phyloP scores from a whole-genome alignment of 2,329 filamentous ascomycete genomes.

The Phaeomoniella chlamydospora region DNA sequence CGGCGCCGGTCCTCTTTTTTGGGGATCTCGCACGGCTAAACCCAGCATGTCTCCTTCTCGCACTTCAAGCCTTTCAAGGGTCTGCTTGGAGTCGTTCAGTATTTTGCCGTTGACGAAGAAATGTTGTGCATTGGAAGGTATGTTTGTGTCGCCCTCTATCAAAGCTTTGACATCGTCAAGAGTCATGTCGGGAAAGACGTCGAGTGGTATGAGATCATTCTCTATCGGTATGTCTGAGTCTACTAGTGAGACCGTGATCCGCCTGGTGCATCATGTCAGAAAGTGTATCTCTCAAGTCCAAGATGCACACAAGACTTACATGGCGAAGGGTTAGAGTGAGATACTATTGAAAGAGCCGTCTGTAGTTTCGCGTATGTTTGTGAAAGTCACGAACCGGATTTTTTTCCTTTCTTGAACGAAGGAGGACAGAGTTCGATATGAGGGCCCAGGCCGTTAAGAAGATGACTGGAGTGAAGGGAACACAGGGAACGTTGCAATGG shows the following conservation, averaged over 20 bases:
- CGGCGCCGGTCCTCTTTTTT: conserved; percentile 7
- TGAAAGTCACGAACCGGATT: too few species aligned
- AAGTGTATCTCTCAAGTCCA: neutral
- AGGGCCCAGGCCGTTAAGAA: too few species aligned
- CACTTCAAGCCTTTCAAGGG: conserved; percentile 67
- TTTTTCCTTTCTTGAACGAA: too few species aligned
- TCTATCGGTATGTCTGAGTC: conserved; percentile 53
- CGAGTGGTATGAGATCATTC: conserved; percentile 64
- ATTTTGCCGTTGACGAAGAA: conserved; percentile 83
- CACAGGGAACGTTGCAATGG: too few species aligned
- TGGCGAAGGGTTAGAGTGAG: too few species aligned
- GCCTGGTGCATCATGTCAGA: conserved; percentile 39
- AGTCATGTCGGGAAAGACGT: conserved; percentile 70
- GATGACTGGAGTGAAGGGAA: too few species aligned
- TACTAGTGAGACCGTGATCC: conserved; percentile 74
- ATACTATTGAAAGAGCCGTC: too few species aligned
- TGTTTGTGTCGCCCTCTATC: conserved; percentile 68
- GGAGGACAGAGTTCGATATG: too few species aligned
- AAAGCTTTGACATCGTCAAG: conserved; percentile 75
- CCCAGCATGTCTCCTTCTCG: conserved; percentile 85
- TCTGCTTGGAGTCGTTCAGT: conserved; percentile 63
- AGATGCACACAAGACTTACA: too few species aligned
- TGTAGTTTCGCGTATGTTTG: too few species aligned
- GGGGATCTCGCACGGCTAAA: conserved; percentile 48
- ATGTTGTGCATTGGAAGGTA: conserved; percentile 60